phyloP scores from a whole-genome alignment of 192 early-diverging fungal genomes.

The Coemansia sp. region DNA sequence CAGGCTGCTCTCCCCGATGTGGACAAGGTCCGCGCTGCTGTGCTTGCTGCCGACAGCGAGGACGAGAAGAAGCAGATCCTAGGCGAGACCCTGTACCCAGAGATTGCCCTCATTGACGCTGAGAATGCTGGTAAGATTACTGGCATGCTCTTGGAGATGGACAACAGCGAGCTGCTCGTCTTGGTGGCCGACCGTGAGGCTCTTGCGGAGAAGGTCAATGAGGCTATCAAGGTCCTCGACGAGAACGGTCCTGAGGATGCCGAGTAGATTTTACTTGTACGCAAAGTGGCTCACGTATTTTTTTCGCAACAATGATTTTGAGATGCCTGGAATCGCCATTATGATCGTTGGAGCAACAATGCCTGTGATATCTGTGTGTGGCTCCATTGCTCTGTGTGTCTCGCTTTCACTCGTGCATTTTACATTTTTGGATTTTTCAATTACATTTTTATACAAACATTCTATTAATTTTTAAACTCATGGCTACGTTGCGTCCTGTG shows the following conservation, averaged over 20 bases:
- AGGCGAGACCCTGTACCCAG: conserved; percentile 92
- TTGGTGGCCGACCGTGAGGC: conserved; percentile 80
- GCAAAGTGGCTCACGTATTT: neutral
- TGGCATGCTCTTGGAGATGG: conserved; percentile 99
- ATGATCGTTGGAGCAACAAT: neutral
- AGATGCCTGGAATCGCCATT: neutral
- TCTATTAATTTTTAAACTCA: neutral
- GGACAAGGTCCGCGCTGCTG: conserved; percentile 61
- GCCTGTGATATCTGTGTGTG: neutral
- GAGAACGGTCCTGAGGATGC: conserved; percentile 28
- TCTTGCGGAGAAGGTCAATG: conserved; percentile 76
- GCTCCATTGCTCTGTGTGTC: neutral
- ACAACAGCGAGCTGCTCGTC: conserved; percentile 88
- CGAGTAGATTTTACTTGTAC: conserved; percentile 6
- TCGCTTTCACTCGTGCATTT: neutral
- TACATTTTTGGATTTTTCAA: neutral
- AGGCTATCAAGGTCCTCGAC: conserved; percentile 84
- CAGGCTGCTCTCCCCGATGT: conserved; percentile 29
- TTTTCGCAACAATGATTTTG: conserved; percentile 2
- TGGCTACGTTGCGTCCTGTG: neutral
- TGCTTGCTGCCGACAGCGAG: conserved; percentile 72
- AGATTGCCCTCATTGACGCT: conserved; percentile 67
- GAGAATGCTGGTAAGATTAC: conserved; percentile 94
- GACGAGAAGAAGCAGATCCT: conserved; percentile 96
- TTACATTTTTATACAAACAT: neutral